Evolutionary conservation across 805 yeast genomes (phyloP), one percentile per base, ranked within the genome.

Genomic region (Pachysolen tannophilus): DNA sequence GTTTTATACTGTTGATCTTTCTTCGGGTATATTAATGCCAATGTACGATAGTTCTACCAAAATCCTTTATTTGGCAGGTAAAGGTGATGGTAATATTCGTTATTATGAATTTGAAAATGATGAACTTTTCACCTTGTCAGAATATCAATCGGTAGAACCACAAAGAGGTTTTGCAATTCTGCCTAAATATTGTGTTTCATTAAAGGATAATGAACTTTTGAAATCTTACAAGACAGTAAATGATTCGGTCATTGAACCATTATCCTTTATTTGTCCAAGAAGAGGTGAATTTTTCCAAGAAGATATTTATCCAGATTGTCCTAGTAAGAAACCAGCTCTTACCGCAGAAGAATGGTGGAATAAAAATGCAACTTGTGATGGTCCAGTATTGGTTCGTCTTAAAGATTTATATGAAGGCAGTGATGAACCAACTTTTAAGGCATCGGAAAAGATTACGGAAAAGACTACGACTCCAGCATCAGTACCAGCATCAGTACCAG

Each of bases 21-120:
- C 94, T 4, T 82, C 97, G 2, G 98, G 99, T 48, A 83, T 92
- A 28, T 64, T 88, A 56, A 82, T 92, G 73, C 98, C 98, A 20
- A 74, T 82, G 49, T 92, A 63, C 53, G 99, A 92, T 54, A 82
- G 75, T 19, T 72, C 82, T 24, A 87, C 83, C 30, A 75, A 78
- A 37, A 75, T 88, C 39, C 67, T 92, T 40, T 92, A 82, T 52
- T 64, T 92, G 42, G 97, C 95, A 21, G 99, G 98, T 47, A 90
- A 92, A 59, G 97, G 97, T 57, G 98, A 92, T 58, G 97, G 97
- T 49, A 92, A 90, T 56, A 85, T 92, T 50, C 83, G 96, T 52
- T 90, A 90, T 61, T 92, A 66, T 53, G 98, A 92, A 64, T 86
- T 73, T 56, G 86, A 78, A 42, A 75, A 83, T 49, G 97, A 90